Conservation (phyloP, 768 basidiomycete species). For the Naematelia aurantialba region DNA sequence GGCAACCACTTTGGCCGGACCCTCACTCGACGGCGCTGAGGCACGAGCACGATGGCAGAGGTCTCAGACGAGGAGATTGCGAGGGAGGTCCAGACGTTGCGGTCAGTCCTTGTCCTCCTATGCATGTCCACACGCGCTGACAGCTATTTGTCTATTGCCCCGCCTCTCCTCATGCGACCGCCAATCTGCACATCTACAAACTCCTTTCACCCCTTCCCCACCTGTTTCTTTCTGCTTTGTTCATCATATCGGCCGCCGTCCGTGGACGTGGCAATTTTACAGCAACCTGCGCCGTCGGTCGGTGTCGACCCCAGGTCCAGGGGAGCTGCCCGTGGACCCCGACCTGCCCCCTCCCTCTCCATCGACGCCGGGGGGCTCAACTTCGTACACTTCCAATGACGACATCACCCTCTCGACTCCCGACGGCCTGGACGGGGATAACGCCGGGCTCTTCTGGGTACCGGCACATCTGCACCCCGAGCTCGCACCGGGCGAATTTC, state of each 20-base stretch:
- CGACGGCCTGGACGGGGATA: conserved; percentile 58
- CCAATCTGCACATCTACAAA: too few species aligned
- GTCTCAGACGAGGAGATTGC: conserved; percentile 49
- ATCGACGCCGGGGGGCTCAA: conserved; percentile 45
- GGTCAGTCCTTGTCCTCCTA: conserved; percentile 29
- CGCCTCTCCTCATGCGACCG: too few species aligned
- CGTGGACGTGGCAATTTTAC: neutral
- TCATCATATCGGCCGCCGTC: neutral
- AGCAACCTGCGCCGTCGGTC: conserved; percentile 68
- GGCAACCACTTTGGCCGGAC: too few species aligned
- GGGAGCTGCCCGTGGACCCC: conserved; percentile 79
- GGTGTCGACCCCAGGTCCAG: conserved; percentile 67
- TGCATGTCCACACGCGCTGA: neutral
- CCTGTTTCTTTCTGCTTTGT: neutral
- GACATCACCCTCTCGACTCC: conserved; percentile 39
- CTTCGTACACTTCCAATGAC: conserved; percentile 36
- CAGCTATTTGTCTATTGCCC: too few species aligned
- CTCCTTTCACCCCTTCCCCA: neutral
- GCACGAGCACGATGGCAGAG: conserved; percentile 13
- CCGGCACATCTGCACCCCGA: conserved; percentile 95
- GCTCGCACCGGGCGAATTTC: conserved; percentile 93
- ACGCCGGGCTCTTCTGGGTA: conserved; percentile 95
- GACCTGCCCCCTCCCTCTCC: conserved; percentile 77
- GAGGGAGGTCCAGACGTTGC: conserved; percentile 43
- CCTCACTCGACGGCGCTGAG: too few species aligned